These are phyloP conservation scores for Trametes cinnabarina DNA, from an alignment of 768 basidiomycete species.

Conservation along the genomic window DNA sequence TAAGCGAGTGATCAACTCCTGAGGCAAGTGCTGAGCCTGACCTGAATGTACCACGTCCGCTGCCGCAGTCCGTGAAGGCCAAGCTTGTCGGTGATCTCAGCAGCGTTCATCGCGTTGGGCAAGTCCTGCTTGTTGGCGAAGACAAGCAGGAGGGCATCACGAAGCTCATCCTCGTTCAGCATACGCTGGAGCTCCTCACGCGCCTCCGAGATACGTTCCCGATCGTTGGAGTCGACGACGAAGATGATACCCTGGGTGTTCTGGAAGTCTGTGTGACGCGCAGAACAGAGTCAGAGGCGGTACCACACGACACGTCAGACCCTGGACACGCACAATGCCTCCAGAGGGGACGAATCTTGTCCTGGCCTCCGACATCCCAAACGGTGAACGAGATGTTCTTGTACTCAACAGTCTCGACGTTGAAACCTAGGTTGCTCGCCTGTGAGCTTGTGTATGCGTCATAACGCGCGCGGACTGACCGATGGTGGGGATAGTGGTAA, in stretches of 20 bases:
- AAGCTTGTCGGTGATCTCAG: conserved; percentile 99
- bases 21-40: conserved; percentile 32
- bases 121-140: conserved; percentile 99
- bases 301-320: conserved; percentile 18
- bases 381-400: conserved; percentile 99
- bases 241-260: conserved; percentile 99
- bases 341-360: conserved; percentile 99
- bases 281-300: conserved; percentile 14
- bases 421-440: conserved; percentile 71
- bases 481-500: conserved; percentile 99
- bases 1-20: no score
- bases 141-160: conserved; percentile 96
- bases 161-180: conserved; percentile 99
- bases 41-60: conserved; percentile 98
- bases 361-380: conserved; percentile 99
- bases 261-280: conserved; percentile 82
- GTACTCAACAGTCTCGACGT: conserved; percentile 99
- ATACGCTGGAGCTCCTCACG: conserved; percentile 99
- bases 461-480: conserved; percentile 53
- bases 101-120: conserved; percentile 99
- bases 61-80: conserved; percentile 96
- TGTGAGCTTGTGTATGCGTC: conserved; percentile 7
- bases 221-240: conserved; percentile 98
- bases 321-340: conserved; percentile 84
- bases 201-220: conserved; percentile 98